Evolutionary conservation across 208 protist genomes (phyloP), one percentile per base, ranked within the genome.

Genomic region (Leishmania lainsoni): DNA sequence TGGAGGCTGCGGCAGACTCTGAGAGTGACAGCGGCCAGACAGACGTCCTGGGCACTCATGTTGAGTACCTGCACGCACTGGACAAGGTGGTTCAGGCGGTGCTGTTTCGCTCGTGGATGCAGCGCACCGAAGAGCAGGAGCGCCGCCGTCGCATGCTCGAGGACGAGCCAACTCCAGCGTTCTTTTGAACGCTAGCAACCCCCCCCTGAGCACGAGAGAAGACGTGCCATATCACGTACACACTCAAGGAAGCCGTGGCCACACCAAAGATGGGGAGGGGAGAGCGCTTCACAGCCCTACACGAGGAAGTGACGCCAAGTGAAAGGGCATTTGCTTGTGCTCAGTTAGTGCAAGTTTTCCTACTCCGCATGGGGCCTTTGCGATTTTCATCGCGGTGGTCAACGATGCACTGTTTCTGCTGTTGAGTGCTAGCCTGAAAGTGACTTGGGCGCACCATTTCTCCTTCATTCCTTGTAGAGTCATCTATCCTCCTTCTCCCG

Each of bases 1-100:
- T 54, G 32, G 75, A 83, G 29, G 70, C 72, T 20, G 75, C 73
- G 71, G 72, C 79, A n/a, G 73, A 82, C 54, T 49, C 56, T 5
- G 77, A 83, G 48, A 74, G 20, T 29, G 56, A 72, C 51, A 84
- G 86, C 32, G 71, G 76, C 22, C 54, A 72, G 54, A 70, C 63
- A 49, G 66, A 69, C 35, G 52, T 56, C 32, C 78, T 74, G 78
- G 82, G 76, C 51, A 83, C 83, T 42, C 87, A 89, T 71, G 76
- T 92, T 0, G 85, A 94, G 75, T 94, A 89, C 70, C 70, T 92
- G 76, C 81, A 90, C 54, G 86, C 90, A 0, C 79, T 95, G n/a
- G 94, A 97, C 79, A 94, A 92, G 83, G 87, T 96, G 26, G 88
- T 97, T 51, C 89, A 93, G 56, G 91, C 87, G 8, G 87, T 86